Evolutionary conservation across 495 filamentous ascomycete species (phyloP).

Genomic region (Geopyxis carbonaria): DNA sequence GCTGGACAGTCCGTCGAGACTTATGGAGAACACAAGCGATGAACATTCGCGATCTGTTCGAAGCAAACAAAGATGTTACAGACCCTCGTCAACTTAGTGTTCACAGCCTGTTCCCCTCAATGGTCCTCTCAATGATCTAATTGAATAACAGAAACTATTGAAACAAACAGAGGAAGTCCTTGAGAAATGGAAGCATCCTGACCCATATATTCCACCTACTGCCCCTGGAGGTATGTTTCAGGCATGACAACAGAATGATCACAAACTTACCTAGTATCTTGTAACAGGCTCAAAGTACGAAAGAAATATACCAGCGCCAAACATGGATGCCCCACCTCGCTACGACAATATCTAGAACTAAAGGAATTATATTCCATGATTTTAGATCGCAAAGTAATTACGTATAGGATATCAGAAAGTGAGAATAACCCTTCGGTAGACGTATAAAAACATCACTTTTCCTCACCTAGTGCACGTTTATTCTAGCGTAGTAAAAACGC

Average conservation of each 20-base stretch:
- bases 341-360: background rate
- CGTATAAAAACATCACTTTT: no score
- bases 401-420: no score
- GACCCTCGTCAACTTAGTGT: slow-evolving; percentile 83
- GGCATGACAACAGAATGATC: background rate
- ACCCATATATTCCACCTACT: slow-evolving; percentile 73
- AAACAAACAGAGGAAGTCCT: slow-evolving; percentile 74
- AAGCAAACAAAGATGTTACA: slow-evolving; percentile 71
- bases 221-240: slow-evolving; percentile 76
- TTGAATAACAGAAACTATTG: slow-evolving; percentile 46
- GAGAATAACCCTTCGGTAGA: no score
- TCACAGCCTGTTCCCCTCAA: slow-evolving; percentile 18
- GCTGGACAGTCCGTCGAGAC: slow-evolving; percentile 81
- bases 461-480: no score
- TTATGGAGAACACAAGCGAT: slow-evolving; percentile 89
- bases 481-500: no score
- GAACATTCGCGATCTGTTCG: slow-evolving; percentile 89
- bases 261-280: slow-evolving; percentile 19
- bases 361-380: no score
- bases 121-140: background rate
- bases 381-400: no score
- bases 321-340: slow-evolving; percentile 36
- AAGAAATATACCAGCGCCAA: slow-evolving; percentile 67
- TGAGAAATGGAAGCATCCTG: slow-evolving; percentile 92
- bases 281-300: slow-evolving; percentile 80